Evolutionary conservation across 1,139 yeast species (phyloP).

Genomic region (Geotrichum europaeum): DNA sequence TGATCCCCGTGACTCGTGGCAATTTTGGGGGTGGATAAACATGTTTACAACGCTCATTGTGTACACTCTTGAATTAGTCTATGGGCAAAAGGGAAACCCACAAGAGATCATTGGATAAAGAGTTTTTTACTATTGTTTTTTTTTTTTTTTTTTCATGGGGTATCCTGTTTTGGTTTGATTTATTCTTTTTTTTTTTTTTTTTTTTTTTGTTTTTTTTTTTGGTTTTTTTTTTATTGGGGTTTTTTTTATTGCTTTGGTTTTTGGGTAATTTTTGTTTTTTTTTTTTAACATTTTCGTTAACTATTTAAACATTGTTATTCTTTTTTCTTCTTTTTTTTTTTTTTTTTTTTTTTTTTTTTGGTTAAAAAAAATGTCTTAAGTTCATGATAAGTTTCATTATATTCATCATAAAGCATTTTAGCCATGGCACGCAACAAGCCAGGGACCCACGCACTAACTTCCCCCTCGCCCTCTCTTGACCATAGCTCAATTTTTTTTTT

Average conservation of each 20-base stretch:
- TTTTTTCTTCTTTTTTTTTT: neutral
- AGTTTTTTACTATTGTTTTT: slow-evolving; percentile 26
- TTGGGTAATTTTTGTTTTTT: neutral
- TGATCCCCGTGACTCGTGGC: slow-evolving; percentile 60
- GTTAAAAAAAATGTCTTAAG: neutral
- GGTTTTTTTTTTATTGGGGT: neutral
- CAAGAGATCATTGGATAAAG: slow-evolving; percentile 24
- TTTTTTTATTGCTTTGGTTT: neutral
- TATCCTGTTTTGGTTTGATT: neutral
- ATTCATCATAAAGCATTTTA: neutral
- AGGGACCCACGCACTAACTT: too few species aligned
- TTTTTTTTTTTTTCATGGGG: neutral
- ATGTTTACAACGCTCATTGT: slow-evolving; percentile 73
- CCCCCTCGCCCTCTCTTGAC: neutral
- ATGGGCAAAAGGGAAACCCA: slow-evolving; percentile 32
- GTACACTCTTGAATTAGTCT: slow-evolving; percentile 67
- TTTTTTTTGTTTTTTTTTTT: neutral
- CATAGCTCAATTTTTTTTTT: neutral
- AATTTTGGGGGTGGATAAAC: slow-evolving; percentile 95
- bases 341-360: neutral
- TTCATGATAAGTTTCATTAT: too few species aligned
- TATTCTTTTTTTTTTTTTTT: neutral
- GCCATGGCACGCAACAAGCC: neutral
- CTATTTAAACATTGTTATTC: neutral
- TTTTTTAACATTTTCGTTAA: neutral